Base-by-base conservation (phyloP, 208 protist species). In the Leptomonas seymouri region DNA sequence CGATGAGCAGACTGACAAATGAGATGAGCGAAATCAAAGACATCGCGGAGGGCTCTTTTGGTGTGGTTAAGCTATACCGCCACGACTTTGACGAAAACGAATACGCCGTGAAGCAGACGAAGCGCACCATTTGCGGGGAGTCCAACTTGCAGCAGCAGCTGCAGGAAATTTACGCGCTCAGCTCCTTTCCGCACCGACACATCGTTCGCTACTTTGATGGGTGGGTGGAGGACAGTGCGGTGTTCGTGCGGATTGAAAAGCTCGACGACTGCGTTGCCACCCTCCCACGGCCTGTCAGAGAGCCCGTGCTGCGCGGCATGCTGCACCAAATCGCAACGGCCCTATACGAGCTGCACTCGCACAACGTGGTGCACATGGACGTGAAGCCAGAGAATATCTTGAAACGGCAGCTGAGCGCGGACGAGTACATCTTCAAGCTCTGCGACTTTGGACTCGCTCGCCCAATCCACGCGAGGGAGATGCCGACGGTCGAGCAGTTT, bases 21-120 rank as follows among this genome's bases (percentile, higher is more conserved):
- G 87, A 93, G 64, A 90, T 93, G 87, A 90, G 81, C 58, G 64
- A 80, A 18, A 57, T 93, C 7, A 75, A 86, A n/a, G 84, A 89
- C 44, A 68, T 81, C 34, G 81, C 83, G 12, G 68, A 87, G 56
- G 88, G 88, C 34, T 86, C 88, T 28, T 93, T 93, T 77, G 88
- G 88, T 30, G 68, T 90, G 15, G 88, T 93, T 18, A 84, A 76
- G 66, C 67, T 71, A 6, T 87, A 80, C 44, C 62, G 75, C 0
- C 75, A 88, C 48, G 88, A 93, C 56, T 58, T 90, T 25, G 88
- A 93, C 64, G 28, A 67, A 20, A 78, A 84, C 56, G 66, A 55
- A 48, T 97, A 97, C 66, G 87, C 89, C 34, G 76, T 97, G 16
- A 97, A 97, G 72, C 81, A 91, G 67, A 88, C 81, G 3, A 91